Base-by-base conservation (phyloP, 2,329 filamentous ascomycete species). In the Paraphaeosphaeria minitans region DNA sequence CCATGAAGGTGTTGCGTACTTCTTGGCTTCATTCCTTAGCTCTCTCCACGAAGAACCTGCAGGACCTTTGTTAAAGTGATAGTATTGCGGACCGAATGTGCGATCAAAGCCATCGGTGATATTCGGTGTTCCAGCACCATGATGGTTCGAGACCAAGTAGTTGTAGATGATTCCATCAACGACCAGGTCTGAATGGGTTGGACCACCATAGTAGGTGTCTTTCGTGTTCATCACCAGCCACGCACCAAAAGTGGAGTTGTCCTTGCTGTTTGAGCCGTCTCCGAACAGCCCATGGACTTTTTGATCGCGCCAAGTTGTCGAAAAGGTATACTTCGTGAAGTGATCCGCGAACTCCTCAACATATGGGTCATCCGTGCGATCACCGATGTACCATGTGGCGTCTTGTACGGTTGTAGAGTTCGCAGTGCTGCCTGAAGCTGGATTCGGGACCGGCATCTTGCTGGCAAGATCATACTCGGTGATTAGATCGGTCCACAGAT, bases 111-210 rank as follows among this genome's bases (percentile, higher is more conserved):
- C 87, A 60, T 85, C 71, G 1, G 85, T 88, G 66, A 89, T 88
- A 63, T 88, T 87, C 3, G 87, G 85, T 19, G 84, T 85, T 46
- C 84, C 83, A 57, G 84, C 84, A 7, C 86, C 86, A 55, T 88
- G 85, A 61, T 88, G 86, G 58, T 87, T 88, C 29, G 61, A 65
- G n/a, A 61, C 62, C 35, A 58, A 16, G n/a, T 89, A 89, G 66
- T 89, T 87, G 70, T 89, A 88, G 0, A 89, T 80, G 47, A 89
- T 88, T 0, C 86, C 86, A 63, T 89, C 87, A 0, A 88, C 87
- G 0, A 82, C 82, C 9, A 89, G 74, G 64, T 89, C 87, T 0
- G 85, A 87, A 70, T 88, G 85, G 2, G 85, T 74, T 0, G 86
- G 86, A 0, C 86, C 87, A 8, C 84, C 84, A 66, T 83, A 87